Conservation (phyloP, 257 asterid species). For the Nyctanthes arbortristis region DNA sequence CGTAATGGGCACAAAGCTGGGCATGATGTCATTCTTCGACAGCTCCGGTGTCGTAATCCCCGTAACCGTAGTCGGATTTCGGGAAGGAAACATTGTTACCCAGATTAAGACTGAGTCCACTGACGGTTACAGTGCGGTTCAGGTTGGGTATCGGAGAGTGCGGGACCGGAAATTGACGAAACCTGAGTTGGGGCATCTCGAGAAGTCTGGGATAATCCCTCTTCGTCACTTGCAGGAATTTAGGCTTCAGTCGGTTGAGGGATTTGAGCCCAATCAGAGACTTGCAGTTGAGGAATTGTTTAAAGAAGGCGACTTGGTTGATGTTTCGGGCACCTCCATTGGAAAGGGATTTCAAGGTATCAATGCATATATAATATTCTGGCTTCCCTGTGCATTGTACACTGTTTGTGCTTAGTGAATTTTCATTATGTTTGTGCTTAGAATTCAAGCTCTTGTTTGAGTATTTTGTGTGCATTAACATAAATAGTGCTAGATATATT, state of each 20-base stretch:
- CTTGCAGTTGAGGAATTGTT: constrained; percentile 62
- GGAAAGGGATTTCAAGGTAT: constrained; percentile 98
- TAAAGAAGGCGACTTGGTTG: constrained; percentile 85
- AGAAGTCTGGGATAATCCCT: constrained; percentile 86
- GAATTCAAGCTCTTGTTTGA: background rate
- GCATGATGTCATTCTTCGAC: constrained; percentile 93
- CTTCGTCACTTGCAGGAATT: constrained; percentile 91
- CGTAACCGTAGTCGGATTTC: constrained; percentile 91
- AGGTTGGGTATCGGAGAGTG: constrained; percentile 84
- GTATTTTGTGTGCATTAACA: too few species aligned
- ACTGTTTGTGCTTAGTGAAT: too few species aligned
- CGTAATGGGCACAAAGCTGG: constrained; percentile 84
- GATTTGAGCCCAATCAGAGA: constrained; percentile 75
- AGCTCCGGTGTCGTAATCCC: constrained; percentile 68
- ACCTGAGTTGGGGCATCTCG: constrained; percentile 89
- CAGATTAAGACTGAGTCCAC: constrained; percentile 82
- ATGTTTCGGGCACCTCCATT: constrained; percentile 84
- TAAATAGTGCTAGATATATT: too few species aligned
- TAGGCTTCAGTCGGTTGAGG: constrained; percentile 61
- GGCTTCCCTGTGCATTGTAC: too few species aligned
- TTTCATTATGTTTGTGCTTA: background rate
- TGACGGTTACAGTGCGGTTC: constrained; percentile 86
- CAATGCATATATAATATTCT: background rate
- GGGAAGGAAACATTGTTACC: constrained; percentile 92
- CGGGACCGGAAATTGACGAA: constrained; percentile 82